Conservation (phyloP, 2,329 filamentous ascomycete species). For the Alternaria gansuensis region DNA sequence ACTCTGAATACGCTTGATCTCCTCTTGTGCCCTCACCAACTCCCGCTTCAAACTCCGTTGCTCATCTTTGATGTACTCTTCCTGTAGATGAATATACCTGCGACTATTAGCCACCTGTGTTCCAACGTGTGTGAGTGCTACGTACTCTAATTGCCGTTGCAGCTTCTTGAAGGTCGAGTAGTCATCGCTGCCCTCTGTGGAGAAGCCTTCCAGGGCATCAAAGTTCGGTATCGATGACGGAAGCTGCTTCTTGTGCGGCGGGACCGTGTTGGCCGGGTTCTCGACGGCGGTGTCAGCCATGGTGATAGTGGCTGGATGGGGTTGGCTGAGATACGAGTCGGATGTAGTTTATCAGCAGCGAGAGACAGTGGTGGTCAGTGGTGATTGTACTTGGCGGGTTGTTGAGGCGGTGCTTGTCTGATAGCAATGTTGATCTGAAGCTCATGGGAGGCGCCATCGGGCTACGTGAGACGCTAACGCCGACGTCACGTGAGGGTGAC, state of each 20-base stretch:
- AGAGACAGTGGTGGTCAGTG: slow-evolving; percentile 5
- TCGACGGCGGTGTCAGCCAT: slow-evolving; percentile 93
- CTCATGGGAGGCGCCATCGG: slow-evolving; percentile 40
- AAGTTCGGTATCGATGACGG: slow-evolving; percentile 86
- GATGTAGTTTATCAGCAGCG: slow-evolving; percentile 7
- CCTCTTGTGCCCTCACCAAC: slow-evolving; percentile 95
- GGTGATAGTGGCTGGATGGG: slow-evolving; percentile 16
- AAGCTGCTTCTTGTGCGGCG: slow-evolving; percentile 81
- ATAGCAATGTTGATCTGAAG: slow-evolving; percentile 36
- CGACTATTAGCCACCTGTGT: slow-evolving; percentile 39
- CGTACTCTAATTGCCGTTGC: slow-evolving; percentile 92
- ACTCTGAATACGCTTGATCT: slow-evolving; percentile 99
- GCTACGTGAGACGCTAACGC: slow-evolving; percentile 33
- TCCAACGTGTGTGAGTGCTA: slow-evolving; percentile 18
- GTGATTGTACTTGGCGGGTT: slow-evolving; percentile 11
- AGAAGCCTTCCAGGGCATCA: slow-evolving; percentile 85
- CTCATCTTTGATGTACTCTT: slow-evolving; percentile 99
- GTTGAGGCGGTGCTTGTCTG: slow-evolving; percentile 29
- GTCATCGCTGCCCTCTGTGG: slow-evolving; percentile 84
- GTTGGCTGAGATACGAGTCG: slow-evolving; percentile 12
- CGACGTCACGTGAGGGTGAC: slow-evolving; percentile 31
- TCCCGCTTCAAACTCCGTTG: slow-evolving; percentile 97
- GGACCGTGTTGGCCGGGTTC: slow-evolving; percentile 75
- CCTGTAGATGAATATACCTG: slow-evolving; percentile 94
- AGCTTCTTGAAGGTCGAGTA: slow-evolving; percentile 97